Conservation (phyloP, 2,329 filamentous ascomycete species). For the Botrytis galanthina region DNA sequence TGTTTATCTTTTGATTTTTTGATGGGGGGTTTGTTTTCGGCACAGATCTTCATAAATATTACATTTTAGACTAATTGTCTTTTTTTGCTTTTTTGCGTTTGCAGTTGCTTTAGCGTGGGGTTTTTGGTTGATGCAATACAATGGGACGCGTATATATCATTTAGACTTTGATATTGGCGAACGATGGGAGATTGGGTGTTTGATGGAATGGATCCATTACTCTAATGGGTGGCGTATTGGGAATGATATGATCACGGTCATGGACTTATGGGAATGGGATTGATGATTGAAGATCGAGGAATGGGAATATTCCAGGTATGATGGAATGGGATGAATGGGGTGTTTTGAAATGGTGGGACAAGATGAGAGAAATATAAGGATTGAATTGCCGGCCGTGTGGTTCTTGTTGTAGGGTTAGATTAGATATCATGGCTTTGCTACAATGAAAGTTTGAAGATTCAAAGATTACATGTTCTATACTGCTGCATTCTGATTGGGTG, state of each 20-base stretch:
- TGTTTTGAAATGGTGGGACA: neutral
- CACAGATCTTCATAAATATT: neutral
- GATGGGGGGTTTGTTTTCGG: neutral
- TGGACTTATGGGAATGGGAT: neutral
- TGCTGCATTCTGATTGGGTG: neutral
- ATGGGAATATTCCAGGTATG: neutral
- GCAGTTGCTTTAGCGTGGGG: slow-evolving; percentile 13
- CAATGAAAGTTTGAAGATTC: neutral
- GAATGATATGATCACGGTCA: neutral
- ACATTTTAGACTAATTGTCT: slow-evolving; percentile 5
- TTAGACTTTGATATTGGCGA: slow-evolving; percentile 9
- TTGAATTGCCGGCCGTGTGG: neutral
- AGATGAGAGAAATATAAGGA: neutral
- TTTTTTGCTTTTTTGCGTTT: neutral
- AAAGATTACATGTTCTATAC: neutral
- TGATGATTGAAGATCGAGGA: neutral
- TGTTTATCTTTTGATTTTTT: slow-evolving; percentile 1
- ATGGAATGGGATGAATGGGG: neutral
- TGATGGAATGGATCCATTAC: neutral
- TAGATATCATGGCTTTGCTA: neutral
- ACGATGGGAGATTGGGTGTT: slow-evolving; percentile 3
- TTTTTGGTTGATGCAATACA: neutral
- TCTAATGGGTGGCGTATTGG: neutral
- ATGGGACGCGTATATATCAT: slow-evolving; percentile 11
- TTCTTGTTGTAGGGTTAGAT: neutral